These are phyloP conservation scores for Phlebopus sp. DNA, from an alignment of 1,284 basidiomycete species.

Conservation along the genomic window DNA sequence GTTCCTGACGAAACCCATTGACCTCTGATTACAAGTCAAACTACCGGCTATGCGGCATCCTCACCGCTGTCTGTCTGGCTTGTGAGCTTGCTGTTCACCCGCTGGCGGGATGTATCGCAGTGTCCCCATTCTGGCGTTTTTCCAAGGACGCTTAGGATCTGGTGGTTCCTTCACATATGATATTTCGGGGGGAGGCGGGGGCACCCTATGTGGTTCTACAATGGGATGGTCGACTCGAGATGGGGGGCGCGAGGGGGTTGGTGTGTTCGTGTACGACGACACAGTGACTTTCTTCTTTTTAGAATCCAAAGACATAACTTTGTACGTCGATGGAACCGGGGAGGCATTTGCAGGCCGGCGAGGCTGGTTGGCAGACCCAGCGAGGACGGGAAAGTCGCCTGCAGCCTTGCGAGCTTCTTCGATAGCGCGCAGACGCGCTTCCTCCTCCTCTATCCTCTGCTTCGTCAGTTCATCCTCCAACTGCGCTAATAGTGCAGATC, in stretches of 20 bases:
- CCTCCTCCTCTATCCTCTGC: conserved; percentile 47
- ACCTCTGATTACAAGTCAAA: neutral
- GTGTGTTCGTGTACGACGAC: conserved; percentile 43
- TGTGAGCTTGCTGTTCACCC: neutral
- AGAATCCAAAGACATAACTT: conserved; percentile 58
- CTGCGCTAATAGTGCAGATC: conserved; percentile 37
- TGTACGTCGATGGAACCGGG: conserved; percentile 42
- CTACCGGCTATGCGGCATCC: neutral
- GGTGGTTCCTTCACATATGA: conserved; percentile 28
- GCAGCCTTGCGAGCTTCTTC: conserved; percentile 48
- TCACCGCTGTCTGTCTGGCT: conserved; percentile 1
- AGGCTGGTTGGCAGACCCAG: conserved; percentile 16
- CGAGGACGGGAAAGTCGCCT: conserved; percentile 62
- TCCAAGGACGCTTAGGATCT: conserved; percentile 46
- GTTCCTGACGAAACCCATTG: neutral
- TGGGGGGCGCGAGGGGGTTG: conserved; percentile 35
- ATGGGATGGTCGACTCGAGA: conserved; percentile 34
- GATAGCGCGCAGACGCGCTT: conserved; percentile 41
- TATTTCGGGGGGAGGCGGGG: conserved; percentile 41
- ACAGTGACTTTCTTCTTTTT: conserved; percentile 51
- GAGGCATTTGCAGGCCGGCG: conserved; percentile 13
- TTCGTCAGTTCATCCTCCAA: conserved; percentile 45
- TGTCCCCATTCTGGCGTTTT: conserved; percentile 36
- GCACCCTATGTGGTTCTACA: conserved; percentile 41
- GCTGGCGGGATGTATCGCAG: conserved; percentile 41